phyloP scores from a whole-genome alignment of 2,329 filamentous ascomycete species.

The Aspergillus uvarum region DNA sequence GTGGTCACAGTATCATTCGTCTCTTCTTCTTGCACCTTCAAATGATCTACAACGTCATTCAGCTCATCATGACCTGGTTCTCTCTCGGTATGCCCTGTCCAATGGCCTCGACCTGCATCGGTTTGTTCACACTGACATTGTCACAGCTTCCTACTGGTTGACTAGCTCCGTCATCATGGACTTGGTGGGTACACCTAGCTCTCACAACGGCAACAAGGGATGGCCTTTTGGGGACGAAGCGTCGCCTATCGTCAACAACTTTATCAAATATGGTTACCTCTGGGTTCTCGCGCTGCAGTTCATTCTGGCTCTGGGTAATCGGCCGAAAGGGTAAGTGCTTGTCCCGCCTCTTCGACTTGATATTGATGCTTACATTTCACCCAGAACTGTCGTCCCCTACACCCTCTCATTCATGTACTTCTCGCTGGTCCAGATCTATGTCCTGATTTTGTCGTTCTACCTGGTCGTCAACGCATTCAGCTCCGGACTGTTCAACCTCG shows the following conservation, averaged over 20 bases:
- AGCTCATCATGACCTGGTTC: conserved; percentile 91
- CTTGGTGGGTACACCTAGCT: conserved; percentile 74
- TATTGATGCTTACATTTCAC: background rate
- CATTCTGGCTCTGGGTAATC: conserved; percentile 91
- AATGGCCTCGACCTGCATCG: too few relatives aligned
- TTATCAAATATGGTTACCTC: conserved; percentile 89
- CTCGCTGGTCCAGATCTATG: conserved; percentile 82
- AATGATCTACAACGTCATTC: conserved; percentile 89
- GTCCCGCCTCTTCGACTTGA: background rate
- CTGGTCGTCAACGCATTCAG: conserved; percentile 84
- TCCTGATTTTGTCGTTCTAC: conserved; percentile 83
- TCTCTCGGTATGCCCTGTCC: conserved; percentile 48
- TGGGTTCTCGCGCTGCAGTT: conserved; percentile 92
- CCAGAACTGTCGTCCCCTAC: conserved; percentile 64
- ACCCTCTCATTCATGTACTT: conserved; percentile 87
- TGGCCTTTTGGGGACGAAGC: conserved; percentile 89
- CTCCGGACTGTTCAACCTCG: conserved; percentile 57
- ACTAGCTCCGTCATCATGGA: conserved; percentile 98
- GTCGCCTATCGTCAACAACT: conserved; percentile 86
- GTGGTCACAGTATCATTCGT: conserved; percentile 92
- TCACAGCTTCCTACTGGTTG: conserved; percentile 85
- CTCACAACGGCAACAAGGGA: conserved; percentile 57
- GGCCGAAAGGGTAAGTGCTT: conserved; percentile 71
- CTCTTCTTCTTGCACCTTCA: conserved; percentile 99
- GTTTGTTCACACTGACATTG: conserved; percentile 3